Conservation (phyloP, 768 basidiomycete species). For the Auricularia sp. region DNA sequence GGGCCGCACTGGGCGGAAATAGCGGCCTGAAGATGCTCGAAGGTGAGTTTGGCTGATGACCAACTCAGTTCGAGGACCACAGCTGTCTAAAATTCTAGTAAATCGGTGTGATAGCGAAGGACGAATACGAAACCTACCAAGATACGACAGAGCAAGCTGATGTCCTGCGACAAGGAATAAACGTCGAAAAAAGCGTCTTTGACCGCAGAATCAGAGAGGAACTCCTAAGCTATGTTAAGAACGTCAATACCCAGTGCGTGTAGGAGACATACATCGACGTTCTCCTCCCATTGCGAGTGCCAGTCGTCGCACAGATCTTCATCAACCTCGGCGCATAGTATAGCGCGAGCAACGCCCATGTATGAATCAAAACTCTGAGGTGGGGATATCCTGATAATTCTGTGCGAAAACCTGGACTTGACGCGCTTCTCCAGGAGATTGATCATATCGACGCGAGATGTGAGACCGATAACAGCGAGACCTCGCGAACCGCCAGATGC, state of each 20-base stretch:
- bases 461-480: slow-evolving; percentile 77
- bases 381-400: slow-evolving; percentile 70
- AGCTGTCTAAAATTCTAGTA: slow-evolving; percentile 9
- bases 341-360: slow-evolving; percentile 35
- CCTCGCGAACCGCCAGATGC: slow-evolving; percentile 51
- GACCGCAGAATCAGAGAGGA: neutral
- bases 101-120: neutral
- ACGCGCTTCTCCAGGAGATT: slow-evolving; percentile 91
- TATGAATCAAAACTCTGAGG: slow-evolving; percentile 41
- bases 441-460: slow-evolving; percentile 78
- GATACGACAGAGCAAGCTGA: slow-evolving; percentile 23
- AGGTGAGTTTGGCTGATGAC: slow-evolving; percentile 42
- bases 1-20: slow-evolving; percentile 47
- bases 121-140: slow-evolving; percentile 16
- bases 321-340: slow-evolving; percentile 31
- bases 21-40: slow-evolving; percentile 32
- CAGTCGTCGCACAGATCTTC: slow-evolving; percentile 37
- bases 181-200: slow-evolving; percentile 1
- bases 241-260: neutral
- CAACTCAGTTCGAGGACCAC: slow-evolving; percentile 28
- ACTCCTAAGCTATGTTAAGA: slow-evolving; percentile 36
- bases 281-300: slow-evolving; percentile 45
- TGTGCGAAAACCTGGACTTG: slow-evolving; percentile 92
- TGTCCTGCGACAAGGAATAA: slow-evolving; percentile 20
- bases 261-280: slow-evolving; percentile 33